Evolutionary conservation across 805 yeast genomes (phyloP).

Genomic region (Isabelozyma gotoi): DNA sequence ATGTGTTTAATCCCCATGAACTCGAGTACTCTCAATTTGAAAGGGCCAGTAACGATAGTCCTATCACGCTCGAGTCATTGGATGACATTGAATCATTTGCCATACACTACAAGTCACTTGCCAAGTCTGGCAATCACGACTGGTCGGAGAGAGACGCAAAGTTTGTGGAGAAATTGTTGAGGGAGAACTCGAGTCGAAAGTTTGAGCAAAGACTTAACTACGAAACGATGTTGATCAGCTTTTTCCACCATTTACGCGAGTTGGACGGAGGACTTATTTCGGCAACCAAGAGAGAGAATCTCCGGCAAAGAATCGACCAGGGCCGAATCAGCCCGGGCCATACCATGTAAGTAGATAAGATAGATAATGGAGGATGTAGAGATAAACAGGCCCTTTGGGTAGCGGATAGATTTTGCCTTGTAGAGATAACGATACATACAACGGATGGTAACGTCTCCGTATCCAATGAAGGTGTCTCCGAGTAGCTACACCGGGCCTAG

Average conservation of each 20-base stretch:
- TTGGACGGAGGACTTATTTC: slow-evolving; percentile 36
- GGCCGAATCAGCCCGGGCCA: no score
- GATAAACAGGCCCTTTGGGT: no score
- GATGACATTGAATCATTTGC: slow-evolving; percentile 56
- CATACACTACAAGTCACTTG: slow-evolving; percentile 44
- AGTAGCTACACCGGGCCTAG: no score
- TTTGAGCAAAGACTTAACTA: slow-evolving; percentile 25
- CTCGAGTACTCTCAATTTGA: slow-evolving; percentile 16
- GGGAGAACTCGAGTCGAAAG: slow-evolving; percentile 7
- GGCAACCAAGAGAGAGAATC: slow-evolving; percentile 10
- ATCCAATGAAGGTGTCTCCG: no score
- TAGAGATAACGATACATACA: no score
- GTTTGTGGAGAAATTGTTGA: slow-evolving; percentile 22
- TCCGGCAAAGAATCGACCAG: slow-evolving; percentile 4
- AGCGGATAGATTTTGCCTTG: no score
- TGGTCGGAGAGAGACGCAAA: slow-evolving; percentile 41
- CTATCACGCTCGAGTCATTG: slow-evolving; percentile 43
- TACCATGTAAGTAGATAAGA: background rate
- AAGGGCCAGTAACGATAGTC: slow-evolving; percentile 19
- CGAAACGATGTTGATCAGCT: slow-evolving; percentile 34
- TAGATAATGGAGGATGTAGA: no score
- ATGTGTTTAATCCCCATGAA: slow-evolving; percentile 50
- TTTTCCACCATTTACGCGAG: slow-evolving; percentile 29
- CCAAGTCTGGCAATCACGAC: slow-evolving; percentile 29
- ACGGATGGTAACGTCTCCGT: no score